Percentiles rank a stretch among this genome's conserved stretches.
These are phyloP conservation scores for Chaetomium tenue DNA, from an alignment of 495 filamentous ascomycete genomes.

Conservation along the genomic window DNA sequence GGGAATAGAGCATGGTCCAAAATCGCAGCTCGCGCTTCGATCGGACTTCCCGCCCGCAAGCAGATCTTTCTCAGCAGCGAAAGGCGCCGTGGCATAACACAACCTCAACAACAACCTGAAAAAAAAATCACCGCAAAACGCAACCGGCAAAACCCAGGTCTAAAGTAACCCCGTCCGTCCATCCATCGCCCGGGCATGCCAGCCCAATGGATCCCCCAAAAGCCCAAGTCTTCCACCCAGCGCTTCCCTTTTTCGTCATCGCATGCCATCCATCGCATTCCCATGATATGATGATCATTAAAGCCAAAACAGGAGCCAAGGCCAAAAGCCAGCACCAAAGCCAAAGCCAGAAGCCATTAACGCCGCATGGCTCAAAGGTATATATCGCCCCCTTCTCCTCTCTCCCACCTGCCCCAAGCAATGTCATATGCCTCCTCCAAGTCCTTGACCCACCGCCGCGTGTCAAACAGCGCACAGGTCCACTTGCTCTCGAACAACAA, in stretches of 20 bases:
- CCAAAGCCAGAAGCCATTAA: not conserved
- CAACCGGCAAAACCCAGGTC: slow-evolving; percentile 1
- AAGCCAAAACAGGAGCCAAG: too few relatives aligned
- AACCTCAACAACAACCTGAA: not conserved
- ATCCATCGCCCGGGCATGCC: not conserved
- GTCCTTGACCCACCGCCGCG: slow-evolving; percentile 85
- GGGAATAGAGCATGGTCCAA: not conserved
- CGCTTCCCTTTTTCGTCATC: too few relatives aligned
- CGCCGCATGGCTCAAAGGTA: slow-evolving; percentile 46
- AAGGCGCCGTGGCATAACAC: not conserved
- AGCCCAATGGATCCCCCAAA: not conserved
- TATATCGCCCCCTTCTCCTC: slow-evolving; percentile 86
- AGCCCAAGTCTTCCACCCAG: too few relatives aligned
- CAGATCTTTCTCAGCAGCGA: not conserved
- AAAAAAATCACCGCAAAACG: not conserved
- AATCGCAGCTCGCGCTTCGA: not conserved
- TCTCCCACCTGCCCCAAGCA: slow-evolving; percentile 86
- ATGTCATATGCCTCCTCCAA: slow-evolving; percentile 84
- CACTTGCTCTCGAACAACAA: slow-evolving; percentile 80
- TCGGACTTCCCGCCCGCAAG: not conserved
- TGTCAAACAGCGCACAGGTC: slow-evolving; percentile 87
- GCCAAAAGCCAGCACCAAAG: not conserved
- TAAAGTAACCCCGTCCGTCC: not conserved
- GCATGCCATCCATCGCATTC: not conserved
- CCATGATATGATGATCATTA: too few relatives aligned